phyloP scores from a whole-genome alignment of 495 filamentous ascomycete genomes.

The Penicillium samsonianum region DNA sequence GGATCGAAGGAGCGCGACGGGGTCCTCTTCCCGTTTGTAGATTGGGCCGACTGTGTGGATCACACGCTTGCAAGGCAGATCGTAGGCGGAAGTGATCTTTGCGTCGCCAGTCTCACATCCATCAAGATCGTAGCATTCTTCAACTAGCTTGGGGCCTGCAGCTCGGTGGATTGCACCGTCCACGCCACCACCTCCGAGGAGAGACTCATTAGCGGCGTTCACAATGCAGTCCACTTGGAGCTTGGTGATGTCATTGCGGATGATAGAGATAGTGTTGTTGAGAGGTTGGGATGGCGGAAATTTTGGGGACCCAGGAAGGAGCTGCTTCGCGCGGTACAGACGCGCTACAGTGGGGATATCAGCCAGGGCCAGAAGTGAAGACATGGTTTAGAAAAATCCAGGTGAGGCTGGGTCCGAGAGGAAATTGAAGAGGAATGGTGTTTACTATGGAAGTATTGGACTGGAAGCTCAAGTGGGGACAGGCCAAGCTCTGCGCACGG shows the following conservation, averaged over 20 bases:
- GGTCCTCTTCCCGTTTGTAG: conserved; percentile 51
- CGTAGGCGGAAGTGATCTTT: conserved; percentile 79
- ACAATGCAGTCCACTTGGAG: conserved; percentile 83
- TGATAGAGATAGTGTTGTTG: conserved; percentile 71
- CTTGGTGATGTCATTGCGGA: conserved; percentile 81
- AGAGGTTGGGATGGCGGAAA: conserved; percentile 50
- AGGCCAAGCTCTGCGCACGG: conserved; percentile 1
- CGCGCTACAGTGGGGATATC: conserved; percentile 67
- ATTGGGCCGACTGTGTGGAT: conserved; percentile 92
- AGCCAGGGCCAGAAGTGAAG: conserved; percentile 28
- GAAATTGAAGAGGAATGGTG: neutral
- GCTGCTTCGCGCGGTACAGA: conserved; percentile 54
- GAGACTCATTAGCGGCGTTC: conserved; percentile 82
- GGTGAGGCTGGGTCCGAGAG: neutral
- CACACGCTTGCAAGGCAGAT: conserved; percentile 71
- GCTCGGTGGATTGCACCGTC: conserved; percentile 85
- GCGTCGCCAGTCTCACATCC: conserved; percentile 79
- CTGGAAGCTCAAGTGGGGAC: conserved; percentile 11
- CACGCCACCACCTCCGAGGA: conserved; percentile 85
- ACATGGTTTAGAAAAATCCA: neutral
- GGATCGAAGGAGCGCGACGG: conserved; percentile 54
- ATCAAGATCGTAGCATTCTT: conserved; percentile 66
- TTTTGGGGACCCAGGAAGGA: conserved; percentile 31
- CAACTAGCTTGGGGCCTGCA: conserved; percentile 67
- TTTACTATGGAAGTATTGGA: neutral